These are phyloP conservation scores for Macrolepiota albuminosa DNA, from an alignment of 768 basidiomycete genomes.

Conservation along the genomic window DNA sequence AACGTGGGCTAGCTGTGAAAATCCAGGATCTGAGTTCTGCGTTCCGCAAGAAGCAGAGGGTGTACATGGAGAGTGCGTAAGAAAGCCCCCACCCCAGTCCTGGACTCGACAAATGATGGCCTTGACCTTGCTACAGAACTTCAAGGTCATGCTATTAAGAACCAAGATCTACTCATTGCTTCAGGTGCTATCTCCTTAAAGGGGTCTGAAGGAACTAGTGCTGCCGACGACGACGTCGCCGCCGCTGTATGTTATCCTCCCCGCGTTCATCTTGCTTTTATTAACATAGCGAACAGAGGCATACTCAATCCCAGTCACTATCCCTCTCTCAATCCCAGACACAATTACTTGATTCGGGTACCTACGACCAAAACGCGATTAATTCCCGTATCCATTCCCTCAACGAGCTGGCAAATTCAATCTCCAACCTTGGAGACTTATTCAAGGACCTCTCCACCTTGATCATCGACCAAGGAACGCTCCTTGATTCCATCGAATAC, in stretches of 20 bases:
- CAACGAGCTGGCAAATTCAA: conserved; percentile 86
- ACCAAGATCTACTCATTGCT: conserved; percentile 89
- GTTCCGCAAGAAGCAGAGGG: conserved; percentile 96
- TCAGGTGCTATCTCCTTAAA: conserved; percentile 78
- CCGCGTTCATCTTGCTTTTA: conserved; percentile 7
- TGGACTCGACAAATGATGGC: not conserved
- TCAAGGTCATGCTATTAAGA: conserved; percentile 97
- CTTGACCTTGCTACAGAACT: conserved; percentile 43
- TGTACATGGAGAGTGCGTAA: conserved; percentile 94
- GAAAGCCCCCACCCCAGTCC: not conserved
- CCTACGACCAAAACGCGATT: conserved; percentile 35
- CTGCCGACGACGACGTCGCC: conserved; percentile 86
- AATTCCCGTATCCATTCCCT: conserved; percentile 63
- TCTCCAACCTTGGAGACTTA: conserved; percentile 86
- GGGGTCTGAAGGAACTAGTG: conserved; percentile 78
- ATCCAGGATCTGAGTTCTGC: conserved; percentile 88
- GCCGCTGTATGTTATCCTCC: conserved; percentile 60
- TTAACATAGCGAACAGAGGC: conserved; percentile 16
- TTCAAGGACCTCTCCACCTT: conserved; percentile 93
- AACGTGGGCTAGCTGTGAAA: conserved; percentile 92
- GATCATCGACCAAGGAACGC: conserved; percentile 96
- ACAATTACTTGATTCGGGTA: conserved; percentile 33
- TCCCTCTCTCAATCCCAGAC: conserved; percentile 32
- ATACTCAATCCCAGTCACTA: conserved; percentile 30
- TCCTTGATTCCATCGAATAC: conserved; percentile 95